phyloP scores from a whole-genome alignment of 371 early-diverging fungal genomes.

The Rhizomucor pusillus region DNA sequence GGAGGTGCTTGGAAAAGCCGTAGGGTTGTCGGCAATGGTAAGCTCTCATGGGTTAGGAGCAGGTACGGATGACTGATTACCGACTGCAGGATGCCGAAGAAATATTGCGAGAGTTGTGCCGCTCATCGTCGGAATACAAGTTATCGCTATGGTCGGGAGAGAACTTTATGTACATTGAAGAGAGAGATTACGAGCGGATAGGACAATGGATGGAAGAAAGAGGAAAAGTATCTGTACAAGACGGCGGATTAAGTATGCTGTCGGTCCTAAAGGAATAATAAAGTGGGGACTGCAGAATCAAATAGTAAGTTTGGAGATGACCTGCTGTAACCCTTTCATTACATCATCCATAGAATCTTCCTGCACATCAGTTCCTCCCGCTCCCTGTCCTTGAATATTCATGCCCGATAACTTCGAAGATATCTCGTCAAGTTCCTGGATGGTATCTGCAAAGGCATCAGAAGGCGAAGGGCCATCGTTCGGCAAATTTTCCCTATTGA shows the following conservation, averaged over 20 bases:
- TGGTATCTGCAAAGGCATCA: neutral
- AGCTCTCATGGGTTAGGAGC: neutral
- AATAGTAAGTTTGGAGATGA: constrained; percentile 19
- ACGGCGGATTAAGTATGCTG: constrained; percentile 6
- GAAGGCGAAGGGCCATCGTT: neutral
- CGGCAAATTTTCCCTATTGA: constrained; percentile 6
- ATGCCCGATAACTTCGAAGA: constrained; percentile 21
- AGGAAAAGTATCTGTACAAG: constrained; percentile 16
- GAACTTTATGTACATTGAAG: constrained; percentile 15
- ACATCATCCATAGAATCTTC: constrained; percentile 10
- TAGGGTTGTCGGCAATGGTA: constrained; percentile 6
- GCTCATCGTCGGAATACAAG: constrained; percentile 11
- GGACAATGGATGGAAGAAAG: constrained; percentile 9
- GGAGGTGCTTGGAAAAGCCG: constrained; percentile 4
- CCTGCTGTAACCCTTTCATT: constrained; percentile 19
- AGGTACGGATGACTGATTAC: neutral
- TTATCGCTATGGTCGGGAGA: constrained; percentile 16
- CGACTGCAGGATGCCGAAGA: constrained; percentile 7
- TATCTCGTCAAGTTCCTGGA: constrained; percentile 24
- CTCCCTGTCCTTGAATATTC: constrained; percentile 6
- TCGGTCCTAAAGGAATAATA: constrained; percentile 2
- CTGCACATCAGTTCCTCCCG: neutral
- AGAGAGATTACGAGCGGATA: constrained; percentile 14
- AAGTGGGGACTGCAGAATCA: neutral
- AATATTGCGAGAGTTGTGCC: constrained; percentile 11